A percentile compares a stretch with the other conserved stretches of the same genome.
These are phyloP conservation scores for Boletus pseudo-olivaceus DNA, from an alignment of 768 basidiomycete genomes.

Conservation along the genomic window DNA sequence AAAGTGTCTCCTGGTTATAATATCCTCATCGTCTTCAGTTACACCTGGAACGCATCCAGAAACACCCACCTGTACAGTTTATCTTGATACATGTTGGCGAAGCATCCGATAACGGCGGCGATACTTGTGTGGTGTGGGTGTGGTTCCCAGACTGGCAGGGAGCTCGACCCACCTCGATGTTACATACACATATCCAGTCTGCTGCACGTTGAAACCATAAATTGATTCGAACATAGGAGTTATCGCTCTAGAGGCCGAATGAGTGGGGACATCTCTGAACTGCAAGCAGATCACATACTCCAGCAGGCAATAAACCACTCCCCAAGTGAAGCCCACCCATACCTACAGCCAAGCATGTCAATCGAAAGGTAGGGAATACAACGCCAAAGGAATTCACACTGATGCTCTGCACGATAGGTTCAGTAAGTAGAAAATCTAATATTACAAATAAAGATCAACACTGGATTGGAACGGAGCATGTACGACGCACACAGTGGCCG, in stretches of 20 bases:
- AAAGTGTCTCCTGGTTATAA: slow-evolving; percentile 22
- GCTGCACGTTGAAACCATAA: slow-evolving; percentile 58
- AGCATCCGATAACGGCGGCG: slow-evolving; percentile 46
- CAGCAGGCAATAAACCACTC: slow-evolving; percentile 63
- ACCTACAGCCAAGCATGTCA: slow-evolving; percentile 37
- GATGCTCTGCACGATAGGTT: slow-evolving; percentile 72
- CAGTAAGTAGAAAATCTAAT: slow-evolving; percentile 33
- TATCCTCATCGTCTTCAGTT: slow-evolving; percentile 12
- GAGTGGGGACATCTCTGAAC: background rate
- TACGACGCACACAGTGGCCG: slow-evolving; percentile 60
- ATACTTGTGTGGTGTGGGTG: slow-evolving; percentile 36
- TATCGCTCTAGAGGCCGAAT: slow-evolving; percentile 40
- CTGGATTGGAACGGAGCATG: background rate
- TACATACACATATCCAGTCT: slow-evolving; percentile 21
- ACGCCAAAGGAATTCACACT: slow-evolving; percentile 42
- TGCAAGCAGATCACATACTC: slow-evolving; percentile 36
- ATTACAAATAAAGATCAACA: background rate
- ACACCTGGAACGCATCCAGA: background rate
- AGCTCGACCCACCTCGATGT: slow-evolving; percentile 43
- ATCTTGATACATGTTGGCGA: slow-evolving; percentile 46
- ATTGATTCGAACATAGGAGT: slow-evolving; percentile 51
- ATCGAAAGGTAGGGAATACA: background rate
- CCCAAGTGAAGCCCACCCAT: slow-evolving; percentile 73
- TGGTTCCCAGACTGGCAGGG: background rate
- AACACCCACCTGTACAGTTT: slow-evolving; percentile 40